Evolutionary conservation across 2,329 filamentous ascomycete genomes (phyloP).

Genomic region (Trichoderma atroviride): DNA sequence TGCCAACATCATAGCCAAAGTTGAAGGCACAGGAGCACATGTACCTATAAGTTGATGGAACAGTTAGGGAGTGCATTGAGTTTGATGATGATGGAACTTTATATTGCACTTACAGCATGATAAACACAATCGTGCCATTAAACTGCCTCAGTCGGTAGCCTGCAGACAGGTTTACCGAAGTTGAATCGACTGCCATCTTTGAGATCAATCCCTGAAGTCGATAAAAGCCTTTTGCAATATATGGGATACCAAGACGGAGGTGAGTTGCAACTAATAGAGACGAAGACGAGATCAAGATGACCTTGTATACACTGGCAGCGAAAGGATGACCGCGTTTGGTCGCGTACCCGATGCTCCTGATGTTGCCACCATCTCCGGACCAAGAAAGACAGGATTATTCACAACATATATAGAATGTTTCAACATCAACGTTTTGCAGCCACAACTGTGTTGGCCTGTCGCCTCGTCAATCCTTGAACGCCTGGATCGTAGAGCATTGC

Average conservation of each 20-base stretch:
- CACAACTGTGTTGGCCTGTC: constrained; percentile 7
- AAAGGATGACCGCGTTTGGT: constrained; percentile 12
- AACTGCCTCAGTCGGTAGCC: constrained; percentile 20
- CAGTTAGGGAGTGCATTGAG: background rate
- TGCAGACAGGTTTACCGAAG: constrained; percentile 3
- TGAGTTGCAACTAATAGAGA: background rate
- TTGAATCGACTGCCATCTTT: constrained; percentile 7
- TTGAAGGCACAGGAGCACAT: constrained; percentile 35
- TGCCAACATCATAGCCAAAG: constrained; percentile 36
- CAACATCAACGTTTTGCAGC: background rate
- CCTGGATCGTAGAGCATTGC: constrained; percentile 19
- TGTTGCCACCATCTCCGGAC: constrained; percentile 6
- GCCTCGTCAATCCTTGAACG: constrained; percentile 7
- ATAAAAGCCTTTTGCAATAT: background rate
- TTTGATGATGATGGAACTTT: background rate
- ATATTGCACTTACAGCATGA: constrained; percentile 13
- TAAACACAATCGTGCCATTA: constrained; percentile 12
- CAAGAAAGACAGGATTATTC: constrained; percentile 19
- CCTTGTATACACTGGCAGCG: background rate
- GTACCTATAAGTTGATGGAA: constrained; percentile 28
- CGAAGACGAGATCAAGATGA: background rate
- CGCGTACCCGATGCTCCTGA: constrained; percentile 9
- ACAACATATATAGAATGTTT: constrained; percentile 23
- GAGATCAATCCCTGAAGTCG: background rate
- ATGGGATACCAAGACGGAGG: background rate